Percentiles rank a stretch among this genome's conserved stretches.
phyloP scores from a whole-genome alignment of 495 filamentous ascomycete genomes.

The Trichocladium antarcticum region DNA sequence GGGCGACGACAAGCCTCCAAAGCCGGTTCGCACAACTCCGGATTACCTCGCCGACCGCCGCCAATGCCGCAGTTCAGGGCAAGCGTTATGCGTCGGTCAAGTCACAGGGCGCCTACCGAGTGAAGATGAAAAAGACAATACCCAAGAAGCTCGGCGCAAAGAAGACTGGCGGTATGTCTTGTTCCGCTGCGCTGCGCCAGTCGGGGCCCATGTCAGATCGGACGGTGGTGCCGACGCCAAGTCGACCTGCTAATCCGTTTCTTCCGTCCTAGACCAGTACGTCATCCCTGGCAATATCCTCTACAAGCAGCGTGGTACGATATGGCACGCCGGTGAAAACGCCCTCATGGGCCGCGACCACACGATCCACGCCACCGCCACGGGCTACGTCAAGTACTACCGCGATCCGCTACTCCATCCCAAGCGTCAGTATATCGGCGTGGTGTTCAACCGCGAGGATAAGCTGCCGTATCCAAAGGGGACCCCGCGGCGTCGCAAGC shows the following conservation, averaged over 20 bases:
- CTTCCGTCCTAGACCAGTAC: constrained; percentile 52
- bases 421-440: constrained; percentile 81
- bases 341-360: constrained; percentile 91
- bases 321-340: constrained; percentile 92
- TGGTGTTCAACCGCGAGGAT: constrained; percentile 67
- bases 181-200: background rate
- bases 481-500: constrained; percentile 52
- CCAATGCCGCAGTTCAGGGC: constrained; percentile 33
- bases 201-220: background rate
- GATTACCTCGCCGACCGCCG: constrained; percentile 6
- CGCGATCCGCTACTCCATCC: constrained; percentile 68
- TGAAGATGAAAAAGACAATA: constrained; percentile 68
- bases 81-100: constrained; percentile 71
- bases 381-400: constrained; percentile 95
- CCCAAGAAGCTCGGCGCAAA: constrained; percentile 94
- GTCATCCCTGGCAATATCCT: constrained; percentile 95
- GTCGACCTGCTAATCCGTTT: background rate
- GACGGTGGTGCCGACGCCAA: background rate
- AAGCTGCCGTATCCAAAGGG: constrained; percentile 63
- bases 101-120: constrained; percentile 74
- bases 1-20: constrained; percentile 14
- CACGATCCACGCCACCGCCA: constrained; percentile 76
- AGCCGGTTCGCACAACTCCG: constrained; percentile 20
- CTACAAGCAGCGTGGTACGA: constrained; percentile 88
- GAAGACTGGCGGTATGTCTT: constrained; percentile 61